phyloP scores from a whole-genome alignment of 768 basidiomycete genomes.

The Pleurotus pulmonarius region DNA sequence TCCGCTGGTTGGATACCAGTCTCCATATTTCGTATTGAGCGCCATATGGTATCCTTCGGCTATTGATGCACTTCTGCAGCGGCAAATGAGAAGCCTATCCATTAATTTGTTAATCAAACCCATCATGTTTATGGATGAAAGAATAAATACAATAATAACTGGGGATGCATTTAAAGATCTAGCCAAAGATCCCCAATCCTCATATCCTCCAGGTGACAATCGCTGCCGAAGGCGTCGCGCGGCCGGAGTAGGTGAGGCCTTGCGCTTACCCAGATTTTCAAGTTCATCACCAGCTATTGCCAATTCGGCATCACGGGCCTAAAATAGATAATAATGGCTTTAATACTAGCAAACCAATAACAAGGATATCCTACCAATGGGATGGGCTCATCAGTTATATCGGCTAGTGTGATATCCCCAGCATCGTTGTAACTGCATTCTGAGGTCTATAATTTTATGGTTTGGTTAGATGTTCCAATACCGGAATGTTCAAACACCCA shows the following conservation, averaged over 20 bases:
- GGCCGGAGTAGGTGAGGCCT: no score
- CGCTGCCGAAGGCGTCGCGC: no score
- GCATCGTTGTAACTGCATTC: neutral
- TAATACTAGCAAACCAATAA: no score
- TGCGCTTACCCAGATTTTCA: no score
- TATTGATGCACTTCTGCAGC: slow-evolving; percentile 22
- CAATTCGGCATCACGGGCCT: no score
- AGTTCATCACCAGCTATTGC: no score
- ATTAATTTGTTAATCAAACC: neutral
- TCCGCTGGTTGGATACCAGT: slow-evolving; percentile 24
- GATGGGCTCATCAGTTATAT: neutral
- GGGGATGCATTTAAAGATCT: neutral
- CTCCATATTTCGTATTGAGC: slow-evolving; percentile 55
- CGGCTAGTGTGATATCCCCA: neutral
- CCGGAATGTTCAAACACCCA: no score
- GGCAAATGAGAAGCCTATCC: slow-evolving; percentile 17
- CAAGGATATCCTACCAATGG: no score
- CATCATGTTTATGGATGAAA: no score
- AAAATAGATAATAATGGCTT: no score
- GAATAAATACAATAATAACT: neutral
- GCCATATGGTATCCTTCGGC: slow-evolving; percentile 33
- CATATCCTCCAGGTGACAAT: no score
- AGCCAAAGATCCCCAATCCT: no score
- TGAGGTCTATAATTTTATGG: neutral
- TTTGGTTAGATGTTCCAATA: neutral